These are phyloP conservation scores for Zygoascus hellenicus DNA, from an alignment of 1,139 yeast genomes.

Conservation along the genomic window DNA sequence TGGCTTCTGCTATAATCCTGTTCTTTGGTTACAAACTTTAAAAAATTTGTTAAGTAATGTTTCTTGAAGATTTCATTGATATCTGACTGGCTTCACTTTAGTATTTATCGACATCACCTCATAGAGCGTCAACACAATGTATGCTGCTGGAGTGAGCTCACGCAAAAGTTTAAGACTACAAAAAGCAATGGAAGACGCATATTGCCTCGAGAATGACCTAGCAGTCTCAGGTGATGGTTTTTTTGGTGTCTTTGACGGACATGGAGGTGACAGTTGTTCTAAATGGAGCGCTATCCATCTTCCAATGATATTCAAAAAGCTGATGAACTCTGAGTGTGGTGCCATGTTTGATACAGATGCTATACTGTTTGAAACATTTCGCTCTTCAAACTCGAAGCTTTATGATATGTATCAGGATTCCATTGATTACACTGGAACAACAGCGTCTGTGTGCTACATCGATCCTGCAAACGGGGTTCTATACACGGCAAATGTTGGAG, in stretches of 20 bases:
- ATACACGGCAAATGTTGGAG: constrained; percentile 86
- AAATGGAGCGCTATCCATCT: constrained; percentile 83
- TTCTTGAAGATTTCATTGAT: too few relatives aligned
- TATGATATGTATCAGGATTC: constrained; percentile 7
- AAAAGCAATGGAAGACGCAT: constrained; percentile 75
- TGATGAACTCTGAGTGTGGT: constrained; percentile 1
- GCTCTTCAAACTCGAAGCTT: constrained; percentile 19
- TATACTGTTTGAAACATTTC: constrained; percentile 21
- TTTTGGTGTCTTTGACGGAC: constrained; percentile 87
- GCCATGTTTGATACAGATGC: constrained; percentile 12
- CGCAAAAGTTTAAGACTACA: not conserved
- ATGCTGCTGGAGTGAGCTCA: too few relatives aligned
- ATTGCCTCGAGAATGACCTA: constrained; percentile 77
- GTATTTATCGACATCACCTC: too few relatives aligned
- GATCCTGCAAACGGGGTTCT: constrained; percentile 27
- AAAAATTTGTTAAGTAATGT: too few relatives aligned
- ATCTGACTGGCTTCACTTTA: too few relatives aligned
- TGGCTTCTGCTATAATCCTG: too few relatives aligned
- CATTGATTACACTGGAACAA: constrained; percentile 17
- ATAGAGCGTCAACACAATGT: too few relatives aligned
- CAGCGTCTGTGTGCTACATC: constrained; percentile 23
- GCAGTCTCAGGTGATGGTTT: constrained; percentile 89
- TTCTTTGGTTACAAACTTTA: too few relatives aligned
- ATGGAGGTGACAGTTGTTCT: constrained; percentile 80
- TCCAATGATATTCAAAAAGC: constrained; percentile 38